Evolutionary conservation across 345 rosid species (phyloP).

Genomic region (Streptanthus diversifolius): DNA sequence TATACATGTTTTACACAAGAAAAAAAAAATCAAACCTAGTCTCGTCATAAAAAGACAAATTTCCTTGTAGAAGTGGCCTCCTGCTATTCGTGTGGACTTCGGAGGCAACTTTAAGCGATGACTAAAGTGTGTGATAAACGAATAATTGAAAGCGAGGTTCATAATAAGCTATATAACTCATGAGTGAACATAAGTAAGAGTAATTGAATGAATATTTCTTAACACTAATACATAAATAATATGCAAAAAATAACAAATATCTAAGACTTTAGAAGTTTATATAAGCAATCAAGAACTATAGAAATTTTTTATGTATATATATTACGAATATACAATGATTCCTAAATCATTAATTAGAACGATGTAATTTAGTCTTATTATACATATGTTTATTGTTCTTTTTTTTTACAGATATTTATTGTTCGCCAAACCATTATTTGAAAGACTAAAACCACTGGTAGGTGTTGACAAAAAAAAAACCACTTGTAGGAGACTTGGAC

Average conservation of each 20-base stretch:
- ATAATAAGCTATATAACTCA: not conserved
- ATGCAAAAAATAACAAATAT: not conserved
- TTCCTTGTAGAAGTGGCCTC: not conserved
- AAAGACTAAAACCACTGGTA: not conserved
- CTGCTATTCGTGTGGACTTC: not conserved
- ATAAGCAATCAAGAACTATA: not conserved
- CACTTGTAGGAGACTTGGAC: constrained; percentile 2
- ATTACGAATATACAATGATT: not conserved
- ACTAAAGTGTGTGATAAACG: not conserved
- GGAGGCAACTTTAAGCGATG: not conserved
- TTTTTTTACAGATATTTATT: not conserved
- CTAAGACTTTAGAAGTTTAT: not conserved
- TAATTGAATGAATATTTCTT: not conserved
- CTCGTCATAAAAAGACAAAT: not conserved
- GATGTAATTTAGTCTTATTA: not conserved
- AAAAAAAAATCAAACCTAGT: not conserved
- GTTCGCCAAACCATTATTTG: not conserved
- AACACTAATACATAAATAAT: not conserved
- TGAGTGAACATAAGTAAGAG: not conserved
- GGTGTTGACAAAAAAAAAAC: too few species aligned
- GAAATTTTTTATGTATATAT: not conserved
- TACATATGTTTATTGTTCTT: not conserved
- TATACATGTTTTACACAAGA: not conserved
- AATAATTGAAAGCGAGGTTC: not conserved
- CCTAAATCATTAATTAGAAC: too few species aligned